Evolutionary conservation across 2,329 filamentous ascomycete species (phyloP).

Genomic region (Elsinoe australis): DNA sequence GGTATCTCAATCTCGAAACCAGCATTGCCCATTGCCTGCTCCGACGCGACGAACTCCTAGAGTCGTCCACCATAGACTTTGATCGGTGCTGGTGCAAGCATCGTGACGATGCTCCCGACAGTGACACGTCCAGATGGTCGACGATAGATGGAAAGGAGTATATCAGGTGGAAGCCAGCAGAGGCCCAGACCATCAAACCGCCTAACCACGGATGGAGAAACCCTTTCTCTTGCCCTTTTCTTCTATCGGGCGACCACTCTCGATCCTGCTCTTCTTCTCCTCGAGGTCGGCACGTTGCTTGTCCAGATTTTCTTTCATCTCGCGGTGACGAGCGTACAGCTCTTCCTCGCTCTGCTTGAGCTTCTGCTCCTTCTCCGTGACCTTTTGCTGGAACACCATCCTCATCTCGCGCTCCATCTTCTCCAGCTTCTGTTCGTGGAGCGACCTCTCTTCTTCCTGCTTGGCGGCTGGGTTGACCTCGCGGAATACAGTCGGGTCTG

Average conservation of each 20-base stretch:
- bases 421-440: constrained; percentile 98
- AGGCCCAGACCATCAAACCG: background rate
- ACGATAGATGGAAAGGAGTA: background rate
- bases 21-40: constrained; percentile 11
- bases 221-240: constrained; percentile 99
- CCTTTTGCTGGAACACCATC: constrained; percentile 99
- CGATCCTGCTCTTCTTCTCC: constrained; percentile 94
- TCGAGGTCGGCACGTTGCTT: constrained; percentile 90
- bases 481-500: constrained; percentile 99
- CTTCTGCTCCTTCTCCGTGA: constrained; percentile 98
- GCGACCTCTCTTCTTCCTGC: constrained; percentile 95
- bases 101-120: too few relatives aligned
- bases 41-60: background rate
- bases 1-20: constrained; percentile 28
- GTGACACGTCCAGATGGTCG: too few relatives aligned
- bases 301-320: constrained; percentile 99
- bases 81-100: too few relatives aligned
- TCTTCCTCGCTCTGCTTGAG: constrained; percentile 99
- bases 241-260: constrained; percentile 91
- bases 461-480: constrained; percentile 99
- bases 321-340: constrained; percentile 91
- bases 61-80: background rate
- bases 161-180: background rate
- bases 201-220: constrained; percentile 72
- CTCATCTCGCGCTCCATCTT: constrained; percentile 99